phyloP scores from a whole-genome alignment of 352 stramenopile genomes.

The Peronosclerospora sorghi region DNA sequence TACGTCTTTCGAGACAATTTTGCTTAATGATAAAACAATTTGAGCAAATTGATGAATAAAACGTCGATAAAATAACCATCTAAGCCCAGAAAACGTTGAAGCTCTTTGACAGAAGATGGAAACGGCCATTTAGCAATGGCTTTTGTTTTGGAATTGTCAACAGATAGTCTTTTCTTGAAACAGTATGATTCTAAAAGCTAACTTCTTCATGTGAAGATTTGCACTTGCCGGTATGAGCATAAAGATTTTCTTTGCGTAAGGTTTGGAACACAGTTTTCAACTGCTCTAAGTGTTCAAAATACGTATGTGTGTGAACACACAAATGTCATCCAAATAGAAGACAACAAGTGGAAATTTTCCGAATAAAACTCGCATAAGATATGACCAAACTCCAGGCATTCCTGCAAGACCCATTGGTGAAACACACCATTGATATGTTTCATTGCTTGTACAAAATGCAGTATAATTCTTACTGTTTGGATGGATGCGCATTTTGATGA shows the following conservation, averaged over 20 bases:
- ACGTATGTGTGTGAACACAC: not conserved
- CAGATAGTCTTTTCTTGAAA: not conserved
- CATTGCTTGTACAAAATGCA: not conserved
- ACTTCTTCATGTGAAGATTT: not conserved
- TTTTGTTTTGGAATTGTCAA: not conserved
- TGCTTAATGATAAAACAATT: not conserved
- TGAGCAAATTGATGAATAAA: slow-evolving; percentile 2
- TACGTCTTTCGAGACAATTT: not conserved
- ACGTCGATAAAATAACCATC: slow-evolving; percentile 2
- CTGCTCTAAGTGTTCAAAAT: not conserved
- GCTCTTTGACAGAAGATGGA: not conserved
- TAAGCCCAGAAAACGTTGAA: slow-evolving; percentile 2
- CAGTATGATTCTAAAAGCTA: not conserved
- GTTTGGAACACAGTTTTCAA: not conserved
- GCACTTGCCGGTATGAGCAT: not conserved
- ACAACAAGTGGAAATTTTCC: not conserved
- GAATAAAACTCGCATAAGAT: not conserved
- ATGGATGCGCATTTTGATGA: not conserved
- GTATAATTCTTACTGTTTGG: not conserved
- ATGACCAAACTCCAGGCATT: not conserved
- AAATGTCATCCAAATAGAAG: not conserved
- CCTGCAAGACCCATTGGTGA: not conserved
- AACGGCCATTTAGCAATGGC: not conserved
- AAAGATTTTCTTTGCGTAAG: not conserved
- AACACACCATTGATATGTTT: not conserved